phyloP scores from a whole-genome alignment of 352 stramenopile species.

The Globisporangium uncinulatum region DNA sequence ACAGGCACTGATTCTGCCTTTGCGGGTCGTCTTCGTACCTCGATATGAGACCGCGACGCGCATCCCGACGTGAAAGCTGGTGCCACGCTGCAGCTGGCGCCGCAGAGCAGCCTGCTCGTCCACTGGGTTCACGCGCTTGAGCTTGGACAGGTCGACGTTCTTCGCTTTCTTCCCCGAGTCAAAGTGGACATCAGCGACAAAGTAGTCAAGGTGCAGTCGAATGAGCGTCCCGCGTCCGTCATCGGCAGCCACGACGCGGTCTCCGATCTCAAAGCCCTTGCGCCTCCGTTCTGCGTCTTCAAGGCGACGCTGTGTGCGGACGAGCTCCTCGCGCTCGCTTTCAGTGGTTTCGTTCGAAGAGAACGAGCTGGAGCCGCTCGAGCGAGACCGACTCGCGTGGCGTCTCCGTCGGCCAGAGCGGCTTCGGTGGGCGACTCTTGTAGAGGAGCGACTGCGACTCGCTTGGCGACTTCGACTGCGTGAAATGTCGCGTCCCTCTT shows the following conservation, averaged over 20 bases:
- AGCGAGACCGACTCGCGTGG: neutral
- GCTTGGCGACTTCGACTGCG: neutral
- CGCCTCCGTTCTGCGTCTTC: neutral
- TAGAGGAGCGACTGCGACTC: neutral
- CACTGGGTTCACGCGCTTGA: conserved; percentile 17
- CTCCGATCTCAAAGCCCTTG: conserved; percentile 38
- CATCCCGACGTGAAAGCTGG: conserved; percentile 15
- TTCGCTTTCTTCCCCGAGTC: conserved; percentile 44
- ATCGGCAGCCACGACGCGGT: conserved; percentile 33
- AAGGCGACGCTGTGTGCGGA: neutral
- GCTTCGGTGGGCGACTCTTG: neutral
- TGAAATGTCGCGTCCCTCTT: neutral
- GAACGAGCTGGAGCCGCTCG: neutral
- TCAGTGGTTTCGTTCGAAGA: conserved; percentile 6
- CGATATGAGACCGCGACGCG: conserved; percentile 39
- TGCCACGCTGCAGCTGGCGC: neutral
- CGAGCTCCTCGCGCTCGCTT: conserved; percentile 6
- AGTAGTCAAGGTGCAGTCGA: conserved; percentile 58
- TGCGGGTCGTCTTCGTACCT: conserved; percentile 38
- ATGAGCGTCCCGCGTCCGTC: conserved; percentile 47
- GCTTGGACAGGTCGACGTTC: conserved; percentile 52
- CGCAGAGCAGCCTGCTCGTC: conserved; percentile 1
- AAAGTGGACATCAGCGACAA: conserved; percentile 65
- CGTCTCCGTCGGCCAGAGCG: neutral
- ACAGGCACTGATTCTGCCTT: conserved; percentile 44